Evolutionary conservation across 148 eudicot species (phyloP).

Genomic region (Amaranthus cruentus): DNA sequence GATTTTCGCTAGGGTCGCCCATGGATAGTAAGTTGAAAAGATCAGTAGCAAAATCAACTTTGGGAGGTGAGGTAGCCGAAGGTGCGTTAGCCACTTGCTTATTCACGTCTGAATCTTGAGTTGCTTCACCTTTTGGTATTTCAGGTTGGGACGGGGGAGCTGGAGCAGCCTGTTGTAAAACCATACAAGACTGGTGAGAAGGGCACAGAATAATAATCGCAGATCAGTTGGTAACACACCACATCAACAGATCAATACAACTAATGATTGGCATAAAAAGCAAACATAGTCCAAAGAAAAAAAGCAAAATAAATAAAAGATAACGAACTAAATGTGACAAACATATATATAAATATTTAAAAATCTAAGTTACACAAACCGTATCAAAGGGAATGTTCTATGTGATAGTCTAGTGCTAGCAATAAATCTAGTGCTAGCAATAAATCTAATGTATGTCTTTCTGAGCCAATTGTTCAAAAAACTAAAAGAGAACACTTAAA

Average conservation of each 20-base stretch:
- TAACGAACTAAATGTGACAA: too few species aligned
- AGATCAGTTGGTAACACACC: neutral
- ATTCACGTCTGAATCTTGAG: slow-evolving; percentile 30
- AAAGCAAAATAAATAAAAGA: neutral
- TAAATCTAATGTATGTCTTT: too few species aligned
- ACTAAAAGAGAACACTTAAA: too few species aligned
- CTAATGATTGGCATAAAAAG: neutral
- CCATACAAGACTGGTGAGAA: slow-evolving; percentile 2
- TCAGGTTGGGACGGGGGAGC: slow-evolving; percentile 44
- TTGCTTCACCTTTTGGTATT: slow-evolving; percentile 47
- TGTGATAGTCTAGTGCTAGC: neutral
- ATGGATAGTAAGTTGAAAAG: too few species aligned
- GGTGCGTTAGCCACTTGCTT: too few species aligned
- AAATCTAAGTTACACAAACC: neutral
- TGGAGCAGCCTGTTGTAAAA: slow-evolving; percentile 44
- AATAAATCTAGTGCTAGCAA: too few species aligned
- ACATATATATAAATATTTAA: neutral
- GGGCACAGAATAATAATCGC: neutral
- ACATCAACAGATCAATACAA: neutral
- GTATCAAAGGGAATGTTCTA: neutral
- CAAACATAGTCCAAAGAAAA: neutral
- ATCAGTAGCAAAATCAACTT: too few species aligned
- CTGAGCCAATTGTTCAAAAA: too few species aligned
- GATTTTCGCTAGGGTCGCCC: too few species aligned
- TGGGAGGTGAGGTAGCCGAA: too few species aligned